Evolutionary conservation across 139 green algal species (phyloP), one percentile per base, ranked within the genome.

Genomic region (Medakamo hakoo): DNA sequence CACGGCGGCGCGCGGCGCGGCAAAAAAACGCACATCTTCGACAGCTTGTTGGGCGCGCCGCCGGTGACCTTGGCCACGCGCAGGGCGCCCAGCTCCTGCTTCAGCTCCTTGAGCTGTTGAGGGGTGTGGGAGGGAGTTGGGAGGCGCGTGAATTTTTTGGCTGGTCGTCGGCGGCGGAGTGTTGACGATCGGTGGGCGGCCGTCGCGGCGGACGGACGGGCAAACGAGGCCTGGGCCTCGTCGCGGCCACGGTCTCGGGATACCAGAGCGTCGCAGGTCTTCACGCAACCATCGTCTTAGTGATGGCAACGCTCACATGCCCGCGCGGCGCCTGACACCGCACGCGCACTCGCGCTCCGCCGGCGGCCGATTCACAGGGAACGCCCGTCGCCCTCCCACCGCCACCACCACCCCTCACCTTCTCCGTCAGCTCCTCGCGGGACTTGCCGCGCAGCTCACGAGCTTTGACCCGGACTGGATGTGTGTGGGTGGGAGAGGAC

Each of bases 51-150:
- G 57, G 93, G 90, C 26, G 93, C 93, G 32, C 93, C 93, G 63
- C 91, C 91, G 63, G 93, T 99, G 66, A 99, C 93, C 88, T 98
- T 98, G 66, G 93, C 92, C 24, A 99, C 93, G 27, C 93, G 85
- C 64, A 99, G 86, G 25, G 73, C 82, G 24, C 77, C 80, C 3
- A 99, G 85, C 88, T 99, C 93, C 27, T 70, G 70, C 88, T 98
- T 98, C 28, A 97, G 74, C 30, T 96, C 89, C 73, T 96, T 96
- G 27, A 99, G 83, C 86, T 96, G 84, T 52, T 52, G 40, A 16
- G 9, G 9, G n/a, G n/a, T n/a, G n/a, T n/a, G n/a, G 40, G 40
- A 16, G 40, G 9, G 40, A 52, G 40, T 9, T 9, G 40, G 9
- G 40, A 16, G 40, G 40, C 9, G 40, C 9, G 40, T 52, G 40